Evolutionary conservation across 176 grass and related monocot genomes (phyloP).

Genomic region (Oryza glumipatula): DNA sequence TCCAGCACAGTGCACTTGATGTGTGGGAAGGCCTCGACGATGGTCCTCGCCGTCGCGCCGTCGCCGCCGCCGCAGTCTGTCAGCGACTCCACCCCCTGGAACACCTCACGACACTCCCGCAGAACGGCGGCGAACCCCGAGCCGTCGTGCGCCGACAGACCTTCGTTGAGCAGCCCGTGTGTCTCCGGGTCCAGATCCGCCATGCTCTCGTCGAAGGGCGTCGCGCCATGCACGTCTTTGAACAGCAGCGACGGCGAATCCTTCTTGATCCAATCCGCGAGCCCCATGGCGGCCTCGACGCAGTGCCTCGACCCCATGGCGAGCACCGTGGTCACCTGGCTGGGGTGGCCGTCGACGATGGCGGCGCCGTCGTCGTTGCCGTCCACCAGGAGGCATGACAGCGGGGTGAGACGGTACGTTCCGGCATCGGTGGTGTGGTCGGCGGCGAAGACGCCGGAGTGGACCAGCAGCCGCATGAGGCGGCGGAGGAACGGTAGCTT

Average conservation of each 20-base stretch:
- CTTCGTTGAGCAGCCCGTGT: not conserved
- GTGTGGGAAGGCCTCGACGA: not conserved
- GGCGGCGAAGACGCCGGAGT: conserved; percentile 22
- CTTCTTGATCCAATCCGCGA: conserved; percentile 49
- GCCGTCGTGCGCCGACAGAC: not conserved
- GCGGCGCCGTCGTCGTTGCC: not conserved
- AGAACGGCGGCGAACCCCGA: not conserved
- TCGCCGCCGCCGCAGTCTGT: conserved; percentile 36
- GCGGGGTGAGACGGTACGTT: conserved; percentile 32
- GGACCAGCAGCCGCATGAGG: conserved; percentile 47
- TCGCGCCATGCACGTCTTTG: not conserved
- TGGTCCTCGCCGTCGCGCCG: conserved; percentile 11
- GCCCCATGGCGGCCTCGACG: not conserved
- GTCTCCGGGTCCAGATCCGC: not conserved
- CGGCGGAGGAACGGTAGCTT: conserved; percentile 38
- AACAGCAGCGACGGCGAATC: not conserved
- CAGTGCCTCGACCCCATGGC: not conserved
- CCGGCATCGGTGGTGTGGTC: no score
- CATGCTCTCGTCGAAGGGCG: not conserved
- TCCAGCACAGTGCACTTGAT: conserved; percentile 41
- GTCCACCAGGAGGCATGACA: conserved; percentile 34
- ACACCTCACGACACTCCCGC: not conserved
- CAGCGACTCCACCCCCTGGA: conserved; percentile 21
- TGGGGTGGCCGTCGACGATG: not conserved
- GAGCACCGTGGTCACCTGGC: not conserved